These are phyloP conservation scores for Lepraria neglecta DNA, from an alignment of 495 filamentous ascomycete genomes.

Conservation along the genomic window DNA sequence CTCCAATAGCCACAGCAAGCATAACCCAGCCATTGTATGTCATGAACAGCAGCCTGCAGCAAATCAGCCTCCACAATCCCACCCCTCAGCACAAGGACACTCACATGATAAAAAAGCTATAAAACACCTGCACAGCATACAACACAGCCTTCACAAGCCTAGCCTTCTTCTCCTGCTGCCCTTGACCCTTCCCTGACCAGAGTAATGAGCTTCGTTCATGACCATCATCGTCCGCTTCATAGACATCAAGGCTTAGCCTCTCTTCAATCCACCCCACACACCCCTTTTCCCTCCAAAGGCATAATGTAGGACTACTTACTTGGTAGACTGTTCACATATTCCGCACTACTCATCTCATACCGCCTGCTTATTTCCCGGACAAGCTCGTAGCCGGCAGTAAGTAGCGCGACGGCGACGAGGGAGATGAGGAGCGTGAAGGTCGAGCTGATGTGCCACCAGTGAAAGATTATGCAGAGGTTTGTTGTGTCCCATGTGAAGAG, in stretches of 20 bases:
- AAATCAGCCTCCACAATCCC: slow-evolving; percentile 12
- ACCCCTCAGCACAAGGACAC: slow-evolving; percentile 33
- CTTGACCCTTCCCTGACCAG: slow-evolving; percentile 53
- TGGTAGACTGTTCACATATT: slow-evolving; percentile 44
- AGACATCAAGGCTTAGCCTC: slow-evolving; percentile 22
- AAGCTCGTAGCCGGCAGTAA: slow-evolving; percentile 87
- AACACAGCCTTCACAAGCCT: slow-evolving; percentile 71
- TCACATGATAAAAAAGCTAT: slow-evolving; percentile 99
- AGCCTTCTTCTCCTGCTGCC: slow-evolving; percentile 47
- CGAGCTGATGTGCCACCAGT: slow-evolving; percentile 74
- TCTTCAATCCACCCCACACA: neutral
- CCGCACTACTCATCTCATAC: slow-evolving; percentile 61
- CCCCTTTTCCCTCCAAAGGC: neutral
- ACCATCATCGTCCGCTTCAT: slow-evolving; percentile 42
- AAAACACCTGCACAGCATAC: slow-evolving; percentile 94
- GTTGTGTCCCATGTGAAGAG: slow-evolving; percentile 91
- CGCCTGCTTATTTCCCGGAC: slow-evolving; percentile 67
- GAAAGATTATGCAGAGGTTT: slow-evolving; percentile 93
- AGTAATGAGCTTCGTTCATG: slow-evolving; percentile 64
- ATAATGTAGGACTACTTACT: slow-evolving; percentile 43
- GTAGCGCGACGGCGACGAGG: slow-evolving; percentile 68
- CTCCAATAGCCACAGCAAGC: slow-evolving; percentile 81
- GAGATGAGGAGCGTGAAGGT: slow-evolving; percentile 69
- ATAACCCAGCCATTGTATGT: slow-evolving; percentile 99
- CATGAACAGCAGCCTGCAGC: slow-evolving; percentile 89